These are phyloP conservation scores for Acaromyces ingoldii DNA, from an alignment of 1,284 basidiomycete species.

Conservation along the genomic window DNA sequence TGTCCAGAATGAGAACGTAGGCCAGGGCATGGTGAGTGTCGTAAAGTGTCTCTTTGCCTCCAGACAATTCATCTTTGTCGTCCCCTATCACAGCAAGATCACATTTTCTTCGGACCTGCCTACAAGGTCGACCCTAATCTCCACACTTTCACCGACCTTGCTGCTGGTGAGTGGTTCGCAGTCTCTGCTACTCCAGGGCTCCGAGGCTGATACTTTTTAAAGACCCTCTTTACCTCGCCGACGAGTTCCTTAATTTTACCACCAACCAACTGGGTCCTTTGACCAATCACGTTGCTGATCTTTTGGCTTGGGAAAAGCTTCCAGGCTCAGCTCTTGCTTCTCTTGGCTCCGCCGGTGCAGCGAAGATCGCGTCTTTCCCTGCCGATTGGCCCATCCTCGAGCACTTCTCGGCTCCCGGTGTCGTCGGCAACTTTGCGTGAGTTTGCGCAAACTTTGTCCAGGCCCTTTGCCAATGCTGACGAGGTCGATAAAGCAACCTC, in stretches of 20 bases:
- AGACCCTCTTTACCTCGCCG: conserved; percentile 25
- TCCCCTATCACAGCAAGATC: no score
- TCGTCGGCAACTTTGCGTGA: conserved; percentile 30
- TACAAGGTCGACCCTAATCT: conserved; percentile 26
- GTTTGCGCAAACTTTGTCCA: no score
- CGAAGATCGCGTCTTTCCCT: conserved; percentile 17
- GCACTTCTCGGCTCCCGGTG: conserved; percentile 31
- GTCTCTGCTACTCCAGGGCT: no score
- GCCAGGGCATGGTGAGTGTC: conserved; percentile 27
- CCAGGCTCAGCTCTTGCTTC: conserved; percentile 17
- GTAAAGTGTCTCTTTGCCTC: no score
- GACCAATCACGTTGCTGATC: conserved; percentile 35
- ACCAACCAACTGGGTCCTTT: conserved; percentile 20
- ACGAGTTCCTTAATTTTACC: conserved; percentile 20
- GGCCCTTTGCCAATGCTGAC: no score
- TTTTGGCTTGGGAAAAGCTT: conserved; percentile 31
- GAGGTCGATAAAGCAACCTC: no score
- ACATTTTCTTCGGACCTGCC: conserved; percentile 22
- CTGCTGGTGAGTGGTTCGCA: no score
- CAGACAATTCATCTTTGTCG: no score
- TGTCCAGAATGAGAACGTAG: conserved; percentile 24
- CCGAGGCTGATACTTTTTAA: no score
- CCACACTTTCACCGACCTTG: conserved; percentile 21
- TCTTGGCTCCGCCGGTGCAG: conserved; percentile 20
- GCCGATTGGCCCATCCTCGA: conserved; percentile 32